These are phyloP conservation scores for Melocanna baccifera DNA, from an alignment of 176 grass and related monocot species.

Conservation along the genomic window DNA sequence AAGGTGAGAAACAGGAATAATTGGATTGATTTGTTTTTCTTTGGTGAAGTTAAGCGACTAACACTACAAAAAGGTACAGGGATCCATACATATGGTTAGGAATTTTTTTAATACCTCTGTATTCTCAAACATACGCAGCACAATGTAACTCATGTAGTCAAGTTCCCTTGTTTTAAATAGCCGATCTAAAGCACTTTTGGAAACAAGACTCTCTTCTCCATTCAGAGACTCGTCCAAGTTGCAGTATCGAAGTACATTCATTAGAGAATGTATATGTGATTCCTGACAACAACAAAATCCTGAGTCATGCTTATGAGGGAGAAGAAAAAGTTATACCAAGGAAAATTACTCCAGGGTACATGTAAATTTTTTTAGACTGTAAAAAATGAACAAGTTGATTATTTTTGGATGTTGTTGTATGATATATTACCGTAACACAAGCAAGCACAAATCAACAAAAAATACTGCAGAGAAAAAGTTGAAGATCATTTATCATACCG, in stretches of 20 bases:
- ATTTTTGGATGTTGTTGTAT: background rate
- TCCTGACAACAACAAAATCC: constrained; percentile 54
- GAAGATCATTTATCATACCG: constrained; percentile 50
- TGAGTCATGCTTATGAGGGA: constrained; percentile 23
- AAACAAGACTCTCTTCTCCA: constrained; percentile 89
- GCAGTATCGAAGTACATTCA: constrained; percentile 91
- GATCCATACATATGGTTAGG: background rate
- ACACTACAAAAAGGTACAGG: background rate
- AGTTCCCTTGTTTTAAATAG: constrained; percentile 82
- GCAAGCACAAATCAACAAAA: constrained; percentile 8
- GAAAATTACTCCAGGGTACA: constrained; percentile 3
- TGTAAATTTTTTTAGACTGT: background rate
- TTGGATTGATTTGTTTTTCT: background rate
- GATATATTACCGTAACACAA: background rate
- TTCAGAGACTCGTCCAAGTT: constrained; percentile 78
- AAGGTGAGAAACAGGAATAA: background rate
- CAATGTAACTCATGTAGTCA: constrained; percentile 98
- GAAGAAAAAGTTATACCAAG: constrained; percentile 2
- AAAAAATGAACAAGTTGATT: background rate
- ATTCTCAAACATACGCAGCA: constrained; percentile 95
- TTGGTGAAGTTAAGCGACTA: background rate
- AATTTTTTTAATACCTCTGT: constrained; percentile 60
- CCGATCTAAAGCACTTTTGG: constrained; percentile 47
- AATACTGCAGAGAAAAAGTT: constrained; percentile 20
- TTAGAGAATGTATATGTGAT: constrained; percentile 96